Evolutionary conservation across 305 asterid species (phyloP).

Genomic region (Fraxinus angustifolia): DNA sequence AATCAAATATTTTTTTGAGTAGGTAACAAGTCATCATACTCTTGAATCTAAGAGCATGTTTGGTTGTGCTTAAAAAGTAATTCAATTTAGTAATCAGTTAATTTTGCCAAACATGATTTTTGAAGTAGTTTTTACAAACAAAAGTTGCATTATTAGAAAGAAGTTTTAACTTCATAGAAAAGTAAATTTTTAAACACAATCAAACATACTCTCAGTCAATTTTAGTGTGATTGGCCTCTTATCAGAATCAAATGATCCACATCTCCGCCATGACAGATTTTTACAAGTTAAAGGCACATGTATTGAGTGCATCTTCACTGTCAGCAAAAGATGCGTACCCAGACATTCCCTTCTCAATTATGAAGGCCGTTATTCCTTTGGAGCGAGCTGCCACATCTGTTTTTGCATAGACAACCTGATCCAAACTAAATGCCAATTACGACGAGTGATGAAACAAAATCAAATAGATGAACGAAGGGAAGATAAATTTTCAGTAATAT

Average conservation of each 20-base stretch:
- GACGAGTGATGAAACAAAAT: slow-evolving; percentile 10
- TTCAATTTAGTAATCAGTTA: neutral
- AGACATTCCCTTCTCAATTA: slow-evolving; percentile 88
- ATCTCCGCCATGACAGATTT: neutral
- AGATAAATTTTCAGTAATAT: slow-evolving; percentile 7
- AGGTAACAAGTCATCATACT: neutral
- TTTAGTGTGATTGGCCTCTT: slow-evolving; percentile 1
- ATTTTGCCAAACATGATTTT: neutral
- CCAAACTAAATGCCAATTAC: slow-evolving; percentile 23
- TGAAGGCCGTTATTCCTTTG: slow-evolving; percentile 95
- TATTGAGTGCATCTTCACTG: slow-evolving; percentile 8
- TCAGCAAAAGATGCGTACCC: slow-evolving; percentile 62
- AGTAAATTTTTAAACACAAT: neutral
- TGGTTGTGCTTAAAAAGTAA: neutral
- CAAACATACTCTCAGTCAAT: neutral
- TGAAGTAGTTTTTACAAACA: neutral
- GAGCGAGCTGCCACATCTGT: slow-evolving; percentile 73
- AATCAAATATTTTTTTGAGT: neutral
- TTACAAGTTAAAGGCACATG: slow-evolving; percentile 4
- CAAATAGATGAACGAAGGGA: neutral
- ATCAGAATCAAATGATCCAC: neutral
- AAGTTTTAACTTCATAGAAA: neutral
- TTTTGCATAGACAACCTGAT: slow-evolving; percentile 95
- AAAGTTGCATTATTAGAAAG: neutral
- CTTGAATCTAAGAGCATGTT: neutral